Base-by-base conservation (phyloP, 768 basidiomycete genomes). In the Boletales sp. region DNA sequence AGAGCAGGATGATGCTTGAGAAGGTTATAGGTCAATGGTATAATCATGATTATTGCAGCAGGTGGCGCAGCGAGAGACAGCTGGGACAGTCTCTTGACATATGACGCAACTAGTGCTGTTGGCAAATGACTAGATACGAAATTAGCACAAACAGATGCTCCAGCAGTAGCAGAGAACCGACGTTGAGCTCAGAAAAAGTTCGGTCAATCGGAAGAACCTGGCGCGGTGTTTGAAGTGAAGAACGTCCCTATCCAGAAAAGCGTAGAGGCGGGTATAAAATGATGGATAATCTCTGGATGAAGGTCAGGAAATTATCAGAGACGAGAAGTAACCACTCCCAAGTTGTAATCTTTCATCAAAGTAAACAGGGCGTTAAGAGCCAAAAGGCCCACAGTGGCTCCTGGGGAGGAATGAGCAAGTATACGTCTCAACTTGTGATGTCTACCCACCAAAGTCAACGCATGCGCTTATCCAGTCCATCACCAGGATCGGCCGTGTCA, bases 21-120 rank as follows among this genome's bases (percentile, higher is more conserved):
- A 45, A 94, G 74, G 62, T 98, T 98, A 72, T 98, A 98, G 8
- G 86, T 84, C 70, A 98, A 90, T 2, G 96, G 94, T 38, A 99
- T 82, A 59, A 90, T 74, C 76, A 94, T 87, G 50, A 99, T 77
- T 30, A 96, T 84, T 0, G 89, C 94, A 13, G 94, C 84, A 8
- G 96, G 94, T 0, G 94, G 90, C 0, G 94, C 92, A 30, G 74
- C 73, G 11, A 98, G 76, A 8, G 92, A 86, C 3, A 98, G 76
- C 12, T 90, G 82, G 3, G 93, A 81, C 30, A 99, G 78, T 6
- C 91, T 84, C 67, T 98, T 98, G 61, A 96, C 75, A 68, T 98
- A 98, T 0, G 95, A 93, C 8, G 95, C 95, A 19, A 98, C 78
- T n/a, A 98, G 78, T 2, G 87, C 81, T 1, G 90, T 82, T 3